Conservation (phyloP, 352 stramenopile genomes). For the Aphanomyces astaci region DNA sequence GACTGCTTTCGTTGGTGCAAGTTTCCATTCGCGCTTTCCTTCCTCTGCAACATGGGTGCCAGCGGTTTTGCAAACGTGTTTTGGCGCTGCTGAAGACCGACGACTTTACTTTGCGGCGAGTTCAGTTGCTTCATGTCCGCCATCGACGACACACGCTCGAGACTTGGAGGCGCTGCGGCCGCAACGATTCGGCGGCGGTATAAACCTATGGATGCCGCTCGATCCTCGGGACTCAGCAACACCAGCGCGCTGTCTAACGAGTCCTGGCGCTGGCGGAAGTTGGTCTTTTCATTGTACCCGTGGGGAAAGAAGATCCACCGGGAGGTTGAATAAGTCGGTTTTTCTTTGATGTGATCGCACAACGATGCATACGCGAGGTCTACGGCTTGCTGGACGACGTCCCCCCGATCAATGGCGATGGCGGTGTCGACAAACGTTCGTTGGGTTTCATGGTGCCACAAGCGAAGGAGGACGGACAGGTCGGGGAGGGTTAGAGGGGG, state of each 20-base stretch:
- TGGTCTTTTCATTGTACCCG: not conserved
- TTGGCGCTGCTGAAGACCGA: not conserved
- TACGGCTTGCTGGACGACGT: not conserved
- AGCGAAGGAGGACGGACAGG: not conserved
- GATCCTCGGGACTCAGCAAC: not conserved
- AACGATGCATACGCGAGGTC: not conserved
- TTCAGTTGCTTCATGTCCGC: not conserved
- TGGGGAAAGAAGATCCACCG: slow-evolving; percentile 3
- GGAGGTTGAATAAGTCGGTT: not conserved
- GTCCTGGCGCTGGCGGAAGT: not conserved
- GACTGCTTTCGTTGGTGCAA: not conserved
- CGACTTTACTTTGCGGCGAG: not conserved
- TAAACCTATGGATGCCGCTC: not conserved
- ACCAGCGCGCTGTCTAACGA: not conserved
- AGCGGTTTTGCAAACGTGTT: not conserved
- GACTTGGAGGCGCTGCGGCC: not conserved
- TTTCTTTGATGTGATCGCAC: not conserved
- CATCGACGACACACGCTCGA: not conserved
- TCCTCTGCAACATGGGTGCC: not conserved
- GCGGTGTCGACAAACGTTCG: slow-evolving; percentile 4
- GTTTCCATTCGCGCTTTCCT: not conserved
- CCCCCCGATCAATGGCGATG: not conserved
- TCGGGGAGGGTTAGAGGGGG: not conserved
- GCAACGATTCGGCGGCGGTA: not conserved
- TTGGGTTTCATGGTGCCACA: slow-evolving; percentile 14